A percentile compares a stretch with the other conserved stretches of the same genome.
phyloP scores from a whole-genome alignment of 208 protist genomes.

The Porcisia deanei region DNA sequence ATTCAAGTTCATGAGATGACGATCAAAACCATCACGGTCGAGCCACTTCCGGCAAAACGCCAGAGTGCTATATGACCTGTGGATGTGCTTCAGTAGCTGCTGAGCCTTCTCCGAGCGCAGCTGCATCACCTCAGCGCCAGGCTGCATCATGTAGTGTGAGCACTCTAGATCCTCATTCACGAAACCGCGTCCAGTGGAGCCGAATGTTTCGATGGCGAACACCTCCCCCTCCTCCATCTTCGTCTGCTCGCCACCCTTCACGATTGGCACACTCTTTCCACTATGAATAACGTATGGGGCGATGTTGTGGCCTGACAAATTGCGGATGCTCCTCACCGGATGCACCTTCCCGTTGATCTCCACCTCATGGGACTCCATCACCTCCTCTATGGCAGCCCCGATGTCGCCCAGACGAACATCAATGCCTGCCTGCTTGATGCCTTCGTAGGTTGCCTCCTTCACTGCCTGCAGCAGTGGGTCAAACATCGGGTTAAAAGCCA shows the following conservation, averaged over 20 bases:
- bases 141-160: conserved; percentile 98
- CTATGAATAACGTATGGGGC: conserved; percentile 98
- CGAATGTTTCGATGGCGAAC: conserved; percentile 99
- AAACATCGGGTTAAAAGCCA: conserved; percentile 97
- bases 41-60: conserved; percentile 98
- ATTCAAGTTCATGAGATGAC: conserved; percentile 89
- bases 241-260: conserved; percentile 92
- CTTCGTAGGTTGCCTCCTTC: conserved; percentile 97
- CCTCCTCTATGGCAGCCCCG: conserved; percentile 96
- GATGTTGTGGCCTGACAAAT: conserved; percentile 99
- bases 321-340: conserved; percentile 96
- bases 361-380: conserved; percentile 98
- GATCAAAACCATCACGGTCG: conserved; percentile 93
- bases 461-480: conserved; percentile 96
- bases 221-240: conserved; percentile 98
- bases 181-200: conserved; percentile 95
- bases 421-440: conserved; percentile 96
- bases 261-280: conserved; percentile 99
- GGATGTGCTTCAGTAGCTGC: conserved; percentile 92
- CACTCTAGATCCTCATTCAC: conserved; percentile 97
- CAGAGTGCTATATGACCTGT: conserved; percentile 95
- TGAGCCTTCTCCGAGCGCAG: conserved; percentile 88
- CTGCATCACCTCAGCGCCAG: conserved; percentile 61
- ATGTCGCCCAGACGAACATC: conserved; percentile 96
- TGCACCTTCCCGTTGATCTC: conserved; percentile 95